Evolutionary conservation across 1,284 basidiomycete species (phyloP).

Genomic region (Paramarasmius palmivorus): DNA sequence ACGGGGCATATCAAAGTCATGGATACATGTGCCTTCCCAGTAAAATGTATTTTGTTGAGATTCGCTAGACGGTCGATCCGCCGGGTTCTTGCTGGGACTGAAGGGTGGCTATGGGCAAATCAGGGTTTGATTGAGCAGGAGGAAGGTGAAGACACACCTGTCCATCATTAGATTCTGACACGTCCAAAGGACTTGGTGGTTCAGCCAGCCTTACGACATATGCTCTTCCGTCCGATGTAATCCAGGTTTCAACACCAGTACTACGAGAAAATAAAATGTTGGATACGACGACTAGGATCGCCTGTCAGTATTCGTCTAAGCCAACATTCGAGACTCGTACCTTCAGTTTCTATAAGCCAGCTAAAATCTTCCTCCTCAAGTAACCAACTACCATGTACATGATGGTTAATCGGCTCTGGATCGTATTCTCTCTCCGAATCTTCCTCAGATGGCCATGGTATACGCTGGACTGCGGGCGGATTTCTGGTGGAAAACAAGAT

Average conservation of each 20-base stretch:
- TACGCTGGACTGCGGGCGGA: constrained; percentile 73
- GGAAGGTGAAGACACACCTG: constrained; percentile 8
- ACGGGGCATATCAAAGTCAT: constrained; percentile 65
- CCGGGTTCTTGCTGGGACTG: no score
- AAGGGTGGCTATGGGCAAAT: no score
- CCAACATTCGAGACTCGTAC: constrained; percentile 37
- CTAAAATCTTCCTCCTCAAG: constrained; percentile 68
- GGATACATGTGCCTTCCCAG: constrained; percentile 72
- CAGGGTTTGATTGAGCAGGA: constrained; percentile 18
- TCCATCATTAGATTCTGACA: neutral
- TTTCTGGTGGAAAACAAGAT: constrained; percentile 71
- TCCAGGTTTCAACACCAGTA: constrained; percentile 74
- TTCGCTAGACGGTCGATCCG: no score
- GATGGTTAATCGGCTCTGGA: constrained; percentile 23
- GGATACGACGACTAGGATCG: constrained; percentile 52
- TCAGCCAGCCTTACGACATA: constrained; percentile 68
- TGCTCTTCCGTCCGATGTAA: constrained; percentile 78
- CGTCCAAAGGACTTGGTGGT: neutral
- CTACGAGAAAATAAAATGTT: constrained; percentile 58
- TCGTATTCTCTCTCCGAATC: constrained; percentile 38
- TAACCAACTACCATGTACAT: constrained; percentile 69
- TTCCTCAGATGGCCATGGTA: constrained; percentile 74
- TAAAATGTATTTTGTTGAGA: constrained; percentile 14
- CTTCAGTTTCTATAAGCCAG: constrained; percentile 72
- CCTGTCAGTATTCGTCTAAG: neutral